These are phyloP conservation scores for Lactifluus subvellereus DNA, from an alignment of 768 basidiomycete genomes.

Conservation along the genomic window DNA sequence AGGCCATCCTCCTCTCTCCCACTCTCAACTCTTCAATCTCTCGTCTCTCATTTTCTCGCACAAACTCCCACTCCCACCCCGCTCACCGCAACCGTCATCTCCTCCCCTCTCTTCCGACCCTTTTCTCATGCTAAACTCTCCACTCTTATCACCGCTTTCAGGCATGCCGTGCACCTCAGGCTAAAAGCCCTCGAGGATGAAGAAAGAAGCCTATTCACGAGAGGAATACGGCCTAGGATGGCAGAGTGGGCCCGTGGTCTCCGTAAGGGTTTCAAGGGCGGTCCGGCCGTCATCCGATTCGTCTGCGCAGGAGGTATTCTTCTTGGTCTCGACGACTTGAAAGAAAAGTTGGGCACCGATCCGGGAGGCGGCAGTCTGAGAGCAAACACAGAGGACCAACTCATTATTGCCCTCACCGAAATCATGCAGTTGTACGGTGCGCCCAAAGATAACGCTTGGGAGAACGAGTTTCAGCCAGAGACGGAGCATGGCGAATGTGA, in stretches of 20 bases:
- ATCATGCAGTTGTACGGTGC: slow-evolving; percentile 54
- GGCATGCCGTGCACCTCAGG: slow-evolving; percentile 55
- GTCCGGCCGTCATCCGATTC: slow-evolving; percentile 54
- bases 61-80: slow-evolving; percentile 47
- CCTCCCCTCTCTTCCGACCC: slow-evolving; percentile 49
- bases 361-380: slow-evolving; percentile 31
- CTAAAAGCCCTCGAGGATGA: slow-evolving; percentile 38
- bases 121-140: slow-evolving; percentile 44
- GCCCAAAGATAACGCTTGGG: slow-evolving; percentile 44
- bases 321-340: slow-evolving; percentile 55
- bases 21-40: slow-evolving; percentile 45
- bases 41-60: slow-evolving; percentile 56
- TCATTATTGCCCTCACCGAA: slow-evolving; percentile 66
- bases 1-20: slow-evolving; percentile 40
- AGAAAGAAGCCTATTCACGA: slow-evolving; percentile 25
- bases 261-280: slow-evolving; percentile 58
- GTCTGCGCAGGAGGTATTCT: slow-evolving; percentile 61
- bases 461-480: slow-evolving; percentile 59
- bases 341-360: slow-evolving; percentile 28
- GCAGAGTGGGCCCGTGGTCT: slow-evolving; percentile 48
- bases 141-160: slow-evolving; percentile 48
- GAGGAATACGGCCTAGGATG: slow-evolving; percentile 13
- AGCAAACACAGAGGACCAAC: slow-evolving; percentile 53
- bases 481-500: slow-evolving; percentile 39
- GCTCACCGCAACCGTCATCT: slow-evolving; percentile 50